These are phyloP conservation scores for Termitomyces eurrhizus DNA, from an alignment of 768 basidiomycete genomes.

Conservation along the genomic window DNA sequence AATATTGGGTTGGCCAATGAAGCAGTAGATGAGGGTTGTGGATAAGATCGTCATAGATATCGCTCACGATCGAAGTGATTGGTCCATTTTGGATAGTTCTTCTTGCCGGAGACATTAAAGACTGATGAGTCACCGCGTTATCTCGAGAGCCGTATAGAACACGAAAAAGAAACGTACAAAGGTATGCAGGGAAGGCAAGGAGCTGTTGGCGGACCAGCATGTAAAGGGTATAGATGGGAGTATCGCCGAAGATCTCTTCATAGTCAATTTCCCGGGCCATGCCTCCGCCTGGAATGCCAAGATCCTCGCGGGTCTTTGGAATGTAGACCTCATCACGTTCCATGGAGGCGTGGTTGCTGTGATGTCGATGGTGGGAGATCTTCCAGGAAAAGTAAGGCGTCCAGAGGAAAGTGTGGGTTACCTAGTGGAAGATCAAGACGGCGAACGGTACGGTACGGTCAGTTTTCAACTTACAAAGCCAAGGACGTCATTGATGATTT, in stretches of 20 bases:
- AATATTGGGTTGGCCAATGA: slow-evolving; percentile 48
- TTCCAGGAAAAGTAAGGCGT: slow-evolving; percentile 55
- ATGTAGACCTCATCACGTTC: slow-evolving; percentile 58
- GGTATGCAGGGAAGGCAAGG: slow-evolving; percentile 58
- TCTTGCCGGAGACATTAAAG: slow-evolving; percentile 60
- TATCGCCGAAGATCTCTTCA: slow-evolving; percentile 56
- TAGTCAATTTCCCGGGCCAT: slow-evolving; percentile 36
- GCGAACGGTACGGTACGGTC: background rate
- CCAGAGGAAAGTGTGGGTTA: slow-evolving; percentile 44
- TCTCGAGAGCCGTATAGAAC: background rate
- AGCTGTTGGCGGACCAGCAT: slow-evolving; percentile 55
- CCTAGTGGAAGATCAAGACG: slow-evolving; percentile 21
- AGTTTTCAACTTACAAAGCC: slow-evolving; percentile 40
- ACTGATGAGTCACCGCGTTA: slow-evolving; percentile 30
- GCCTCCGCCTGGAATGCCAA: slow-evolving; percentile 41
- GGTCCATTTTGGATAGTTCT: slow-evolving; percentile 56
- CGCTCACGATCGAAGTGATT: slow-evolving; percentile 62
- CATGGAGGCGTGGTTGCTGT: slow-evolving; percentile 49
- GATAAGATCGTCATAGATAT: background rate
- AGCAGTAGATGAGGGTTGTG: background rate
- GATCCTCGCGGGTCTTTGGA: slow-evolving; percentile 54
- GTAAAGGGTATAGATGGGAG: slow-evolving; percentile 55
- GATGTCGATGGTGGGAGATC: slow-evolving; percentile 51
- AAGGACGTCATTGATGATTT: slow-evolving; percentile 42
- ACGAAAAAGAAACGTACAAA: slow-evolving; percentile 35